A percentile compares a stretch with the other conserved stretches of the same genome.
Evolutionary conservation across 371 early-diverging fungal genomes (phyloP).

Genomic region (Rhizopus microsporus): DNA sequence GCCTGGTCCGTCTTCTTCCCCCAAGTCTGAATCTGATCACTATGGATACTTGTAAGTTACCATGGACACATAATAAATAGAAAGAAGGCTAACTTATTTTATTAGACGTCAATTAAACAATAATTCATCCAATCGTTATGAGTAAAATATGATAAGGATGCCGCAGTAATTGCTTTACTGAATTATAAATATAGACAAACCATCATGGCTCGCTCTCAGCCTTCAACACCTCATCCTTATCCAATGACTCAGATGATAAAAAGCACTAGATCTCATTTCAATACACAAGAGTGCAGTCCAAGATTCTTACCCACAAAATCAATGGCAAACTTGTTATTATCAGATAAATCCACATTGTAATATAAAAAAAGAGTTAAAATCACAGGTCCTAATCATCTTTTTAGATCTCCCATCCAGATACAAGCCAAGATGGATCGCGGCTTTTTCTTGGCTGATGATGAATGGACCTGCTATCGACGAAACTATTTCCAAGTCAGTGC

Average conservation of each 20-base stretch:
- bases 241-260: constrained; percentile 9
- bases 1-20: neutral
- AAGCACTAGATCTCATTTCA: constrained; percentile 18
- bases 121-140: neutral
- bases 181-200: neutral
- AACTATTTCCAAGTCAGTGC: constrained; percentile 86
- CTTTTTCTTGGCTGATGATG: constrained; percentile 69
- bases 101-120: neutral
- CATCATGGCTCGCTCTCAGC: constrained; percentile 33
- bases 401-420: constrained; percentile 44
- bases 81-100: too few relatives aligned
- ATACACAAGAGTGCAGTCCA: constrained; percentile 26
- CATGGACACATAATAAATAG: too few relatives aligned
- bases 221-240: constrained; percentile 31
- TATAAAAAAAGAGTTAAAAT: neutral
- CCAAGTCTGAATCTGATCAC: neutral
- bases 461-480: constrained; percentile 89
- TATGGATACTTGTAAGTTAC: neutral
- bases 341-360: constrained; percentile 54
- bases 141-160: neutral
- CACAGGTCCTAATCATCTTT: neutral
- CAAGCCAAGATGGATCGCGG: constrained; percentile 71
- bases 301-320: constrained; percentile 43
- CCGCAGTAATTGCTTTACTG: neutral
- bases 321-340: constrained; percentile 51